Conservation (phyloP, 2,329 filamentous ascomycete genomes). For the Graphilbum sp. region DNA sequence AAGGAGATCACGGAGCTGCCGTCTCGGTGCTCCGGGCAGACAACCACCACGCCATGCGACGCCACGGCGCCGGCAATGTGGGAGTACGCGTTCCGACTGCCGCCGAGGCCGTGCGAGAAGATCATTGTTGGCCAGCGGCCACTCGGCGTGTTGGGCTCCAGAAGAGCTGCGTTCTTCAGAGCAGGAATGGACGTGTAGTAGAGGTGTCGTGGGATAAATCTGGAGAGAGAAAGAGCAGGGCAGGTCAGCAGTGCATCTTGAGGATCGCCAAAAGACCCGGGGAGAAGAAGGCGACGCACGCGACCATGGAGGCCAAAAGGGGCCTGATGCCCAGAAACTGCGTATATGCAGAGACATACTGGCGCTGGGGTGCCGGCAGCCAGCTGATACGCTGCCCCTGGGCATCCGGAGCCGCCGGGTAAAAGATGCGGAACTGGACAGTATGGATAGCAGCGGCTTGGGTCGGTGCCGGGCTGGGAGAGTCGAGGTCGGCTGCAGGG, state of each 20-base stretch:
- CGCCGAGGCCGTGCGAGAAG: constrained; percentile 75
- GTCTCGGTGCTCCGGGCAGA: constrained; percentile 72
- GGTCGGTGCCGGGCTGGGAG: constrained; percentile 35
- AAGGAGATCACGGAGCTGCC: constrained; percentile 63
- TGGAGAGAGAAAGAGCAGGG: constrained; percentile 20
- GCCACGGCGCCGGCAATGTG: constrained; percentile 64
- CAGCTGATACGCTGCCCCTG: constrained; percentile 49
- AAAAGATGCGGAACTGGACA: constrained; percentile 68
- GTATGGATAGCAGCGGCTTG: constrained; percentile 47
- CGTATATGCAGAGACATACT: constrained; percentile 59
- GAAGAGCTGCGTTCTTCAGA: constrained; percentile 51
- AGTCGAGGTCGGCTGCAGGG: constrained; percentile 41
- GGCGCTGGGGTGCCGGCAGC: constrained; percentile 62
- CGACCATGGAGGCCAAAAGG: constrained; percentile 40
- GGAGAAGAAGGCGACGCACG: constrained; percentile 24
- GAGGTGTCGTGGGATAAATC: constrained; percentile 52
- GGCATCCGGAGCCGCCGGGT: constrained; percentile 44
- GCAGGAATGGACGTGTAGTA: constrained; percentile 60
- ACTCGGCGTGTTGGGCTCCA: constrained; percentile 27
- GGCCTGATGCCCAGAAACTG: constrained; percentile 54
- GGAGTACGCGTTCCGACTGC: constrained; percentile 72
- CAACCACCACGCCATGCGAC: constrained; percentile 64
- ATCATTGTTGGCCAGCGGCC: constrained; percentile 64
- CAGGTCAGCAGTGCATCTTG: too few relatives aligned
- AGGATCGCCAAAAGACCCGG: not conserved